Conservation (phyloP, 306 rosid genomes). For the Lathyrus oleraceus region DNA sequence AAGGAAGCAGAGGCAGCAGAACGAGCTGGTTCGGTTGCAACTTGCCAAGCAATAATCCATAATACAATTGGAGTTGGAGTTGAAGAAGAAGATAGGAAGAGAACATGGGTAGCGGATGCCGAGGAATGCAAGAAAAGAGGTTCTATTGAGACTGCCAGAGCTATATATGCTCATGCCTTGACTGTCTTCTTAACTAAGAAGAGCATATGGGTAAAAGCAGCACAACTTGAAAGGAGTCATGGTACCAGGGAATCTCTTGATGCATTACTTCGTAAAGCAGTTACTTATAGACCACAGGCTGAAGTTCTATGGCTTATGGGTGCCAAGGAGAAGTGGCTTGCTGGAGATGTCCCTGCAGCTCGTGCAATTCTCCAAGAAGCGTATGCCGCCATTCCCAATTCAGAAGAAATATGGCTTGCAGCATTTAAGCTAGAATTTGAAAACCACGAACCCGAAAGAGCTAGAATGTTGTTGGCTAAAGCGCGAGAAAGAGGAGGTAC, state of each 20-base stretch:
- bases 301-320: conserved; percentile 99
- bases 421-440: conserved; percentile 93
- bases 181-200: conserved; percentile 85
- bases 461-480: conserved; percentile 87
- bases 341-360: conserved; percentile 89
- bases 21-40: conserved; percentile 77
- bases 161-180: conserved; percentile 83
- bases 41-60: conserved; percentile 73
- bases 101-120: conserved; percentile 97
- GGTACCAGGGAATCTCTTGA: conserved; percentile 91
- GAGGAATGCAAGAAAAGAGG: conserved; percentile 95
- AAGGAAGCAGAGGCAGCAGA: conserved; percentile 95
- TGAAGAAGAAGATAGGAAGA: conserved; percentile 93
- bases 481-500: conserved; percentile 94
- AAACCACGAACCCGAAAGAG: conserved; percentile 92
- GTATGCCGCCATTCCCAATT: conserved; percentile 88
- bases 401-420: conserved; percentile 96
- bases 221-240: conserved; percentile 91
- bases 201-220: conserved; percentile 97
- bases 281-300: conserved; percentile 88
- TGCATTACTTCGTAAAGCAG: conserved; percentile 82
- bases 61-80: conserved; percentile 84
- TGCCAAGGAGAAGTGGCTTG: conserved; percentile 97
- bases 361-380: conserved; percentile 92
- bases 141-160: conserved; percentile 87